phyloP scores from a whole-genome alignment of 169 alveolate genomes.

The Eimeria sp. region DNA sequence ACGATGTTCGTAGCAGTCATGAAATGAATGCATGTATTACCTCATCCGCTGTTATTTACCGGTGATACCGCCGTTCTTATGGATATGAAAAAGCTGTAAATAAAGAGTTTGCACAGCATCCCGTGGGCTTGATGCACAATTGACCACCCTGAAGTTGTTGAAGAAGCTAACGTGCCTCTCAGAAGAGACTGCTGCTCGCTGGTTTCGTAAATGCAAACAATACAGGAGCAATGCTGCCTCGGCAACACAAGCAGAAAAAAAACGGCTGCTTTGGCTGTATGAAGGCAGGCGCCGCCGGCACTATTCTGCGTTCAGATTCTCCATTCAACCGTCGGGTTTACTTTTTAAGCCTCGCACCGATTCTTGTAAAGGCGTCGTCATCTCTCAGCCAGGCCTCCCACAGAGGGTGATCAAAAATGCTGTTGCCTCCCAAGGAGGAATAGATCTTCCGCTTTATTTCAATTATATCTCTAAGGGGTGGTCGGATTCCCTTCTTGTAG shows the following conservation, averaged over 20 bases:
- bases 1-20: background rate
- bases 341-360: background rate
- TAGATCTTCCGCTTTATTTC: background rate
- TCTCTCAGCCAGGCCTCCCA: background rate
- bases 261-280: background rate
- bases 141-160: background rate
- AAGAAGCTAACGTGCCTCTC: background rate
- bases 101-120: background rate
- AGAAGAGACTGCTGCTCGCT: background rate
- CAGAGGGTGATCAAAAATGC: background rate
- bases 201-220: background rate
- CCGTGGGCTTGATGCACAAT: background rate
- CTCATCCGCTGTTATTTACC: background rate
- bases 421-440: background rate
- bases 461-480: background rate
- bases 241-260: background rate
- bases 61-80: background rate
- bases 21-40: background rate
- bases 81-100: background rate
- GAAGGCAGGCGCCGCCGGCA: background rate
- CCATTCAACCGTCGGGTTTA: background rate
- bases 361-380: background rate
- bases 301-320: background rate
- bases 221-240: background rate
- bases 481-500: constrained; percentile 8